phyloP scores from a whole-genome alignment of 202 grass and related monocot genomes.

The Digitaria exilis region DNA sequence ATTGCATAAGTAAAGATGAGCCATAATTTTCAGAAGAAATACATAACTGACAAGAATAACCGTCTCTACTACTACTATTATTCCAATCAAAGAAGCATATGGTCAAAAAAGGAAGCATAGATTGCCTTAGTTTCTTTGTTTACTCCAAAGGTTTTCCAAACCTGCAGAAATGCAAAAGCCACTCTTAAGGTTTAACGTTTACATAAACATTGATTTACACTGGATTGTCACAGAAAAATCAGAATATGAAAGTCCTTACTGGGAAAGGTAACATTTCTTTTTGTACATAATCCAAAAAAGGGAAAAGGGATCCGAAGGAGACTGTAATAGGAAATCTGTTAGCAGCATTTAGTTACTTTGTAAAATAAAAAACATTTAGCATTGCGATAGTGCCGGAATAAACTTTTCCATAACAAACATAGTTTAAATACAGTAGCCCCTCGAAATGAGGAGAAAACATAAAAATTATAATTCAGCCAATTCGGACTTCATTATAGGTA shows the following conservation, averaged over 20 bases:
- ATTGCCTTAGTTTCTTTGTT: slow-evolving; percentile 35
- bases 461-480: not conserved
- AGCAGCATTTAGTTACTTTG: slow-evolving; percentile 8
- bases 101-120: slow-evolving; percentile 18
- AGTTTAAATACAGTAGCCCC: not conserved
- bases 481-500: not conserved
- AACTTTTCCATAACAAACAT: not conserved
- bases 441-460: not conserved
- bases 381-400: not conserved
- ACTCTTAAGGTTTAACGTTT: slow-evolving; percentile 39
- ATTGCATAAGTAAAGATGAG: not conserved
- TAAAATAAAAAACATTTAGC: not conserved
- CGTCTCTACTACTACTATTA: not conserved
- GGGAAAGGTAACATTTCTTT: slow-evolving; percentile 38
- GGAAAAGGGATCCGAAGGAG: slow-evolving; percentile 6
- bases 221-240: slow-evolving; percentile 30
- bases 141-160: slow-evolving; percentile 36
- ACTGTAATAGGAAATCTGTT: slow-evolving; percentile 5
- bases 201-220: slow-evolving; percentile 22
- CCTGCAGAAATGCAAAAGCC: slow-evolving; percentile 39
- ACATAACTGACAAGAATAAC: slow-evolving; percentile 2
- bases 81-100: slow-evolving; percentile 17
- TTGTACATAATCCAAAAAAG: slow-evolving; percentile 14
- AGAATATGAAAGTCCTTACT: slow-evolving; percentile 12
- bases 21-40: not conserved